Conservation (phyloP, 495 filamentous ascomycete species). For the Aspergillus conjunctus region DNA sequence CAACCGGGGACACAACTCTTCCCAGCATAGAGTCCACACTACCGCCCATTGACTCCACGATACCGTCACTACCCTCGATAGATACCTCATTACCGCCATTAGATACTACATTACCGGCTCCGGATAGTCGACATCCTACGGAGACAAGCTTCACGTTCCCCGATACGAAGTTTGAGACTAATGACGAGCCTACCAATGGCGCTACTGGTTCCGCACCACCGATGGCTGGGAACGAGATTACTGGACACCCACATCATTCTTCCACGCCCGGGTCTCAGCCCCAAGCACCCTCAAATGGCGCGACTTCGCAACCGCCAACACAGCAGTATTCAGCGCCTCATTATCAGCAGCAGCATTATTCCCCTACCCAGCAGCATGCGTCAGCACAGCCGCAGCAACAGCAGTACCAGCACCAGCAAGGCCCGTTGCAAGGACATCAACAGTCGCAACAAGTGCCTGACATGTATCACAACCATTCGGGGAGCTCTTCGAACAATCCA, state of each 20-base stretch:
- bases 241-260: conserved; percentile 19
- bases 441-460: conserved; percentile 39
- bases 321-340: conserved; percentile 21
- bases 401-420: conserved; percentile 29
- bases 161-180: conserved; percentile 57
- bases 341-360: conserved; percentile 22
- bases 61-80: conserved; percentile 32
- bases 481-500: conserved; percentile 29
- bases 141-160: conserved; percentile 55
- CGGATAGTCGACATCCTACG: conserved; percentile 33
- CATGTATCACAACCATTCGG: conserved; percentile 40
- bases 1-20: conserved; percentile 33
- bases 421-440: conserved; percentile 35
- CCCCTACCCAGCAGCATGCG: conserved; percentile 16
- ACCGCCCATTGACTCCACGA: conserved; percentile 39
- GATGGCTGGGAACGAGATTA: conserved; percentile 27
- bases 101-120: conserved; percentile 40
- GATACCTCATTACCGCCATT: conserved; percentile 36
- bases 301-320: conserved; percentile 27
- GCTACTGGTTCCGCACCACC: conserved; percentile 12
- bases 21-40: conserved; percentile 29
- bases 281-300: conserved; percentile 36
- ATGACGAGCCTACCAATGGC: conserved; percentile 5
- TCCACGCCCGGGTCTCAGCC: conserved; percentile 22
- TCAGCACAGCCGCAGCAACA: conserved; percentile 21